Percentiles rank a stretch among this genome's conserved stretches.
phyloP scores from a whole-genome alignment of 176 grass and related monocot species.

The Oryza coarctata region DNA sequence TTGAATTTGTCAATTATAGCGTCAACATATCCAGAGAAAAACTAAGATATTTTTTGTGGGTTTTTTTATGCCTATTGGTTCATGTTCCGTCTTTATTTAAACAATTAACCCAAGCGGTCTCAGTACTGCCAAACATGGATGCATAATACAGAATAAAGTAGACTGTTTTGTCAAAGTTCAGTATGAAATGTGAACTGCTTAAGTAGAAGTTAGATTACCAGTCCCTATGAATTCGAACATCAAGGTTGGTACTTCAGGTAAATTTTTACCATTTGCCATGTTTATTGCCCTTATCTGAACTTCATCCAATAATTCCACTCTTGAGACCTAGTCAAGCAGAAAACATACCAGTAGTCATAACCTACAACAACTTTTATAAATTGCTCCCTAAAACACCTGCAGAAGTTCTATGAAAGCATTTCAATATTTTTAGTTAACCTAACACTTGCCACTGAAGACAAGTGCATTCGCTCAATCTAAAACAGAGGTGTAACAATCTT shows the following conservation, averaged over 20 bases:
- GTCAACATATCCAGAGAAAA: not conserved
- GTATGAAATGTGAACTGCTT: no score
- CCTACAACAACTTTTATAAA: constrained; percentile 5
- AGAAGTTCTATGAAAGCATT: constrained; percentile 17
- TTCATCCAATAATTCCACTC: constrained; percentile 93
- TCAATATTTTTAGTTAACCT: constrained; percentile 4
- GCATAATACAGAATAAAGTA: constrained; percentile 12
- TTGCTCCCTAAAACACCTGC: not conserved
- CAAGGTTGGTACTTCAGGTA: constrained; percentile 86
- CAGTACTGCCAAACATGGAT: not conserved
- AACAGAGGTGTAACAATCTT: constrained; percentile 14
- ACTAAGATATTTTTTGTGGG: not conserved
- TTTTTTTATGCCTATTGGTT: not conserved
- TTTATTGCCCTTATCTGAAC: constrained; percentile 99
- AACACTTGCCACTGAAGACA: not conserved
- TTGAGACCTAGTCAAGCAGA: constrained; percentile 70
- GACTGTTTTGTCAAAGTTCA: not conserved
- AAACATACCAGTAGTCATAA: constrained; percentile 17
- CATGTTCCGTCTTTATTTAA: not conserved
- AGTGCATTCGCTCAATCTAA: not conserved
- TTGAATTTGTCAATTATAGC: not conserved
- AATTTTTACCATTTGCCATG: constrained; percentile 78
- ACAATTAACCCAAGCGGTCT: not conserved
- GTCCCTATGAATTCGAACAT: constrained; percentile 99
- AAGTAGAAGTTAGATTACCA: constrained; percentile 48